Evolutionary conservation across 805 yeast genomes (phyloP).

Genomic region (Wickerhamiella shivajii): DNA sequence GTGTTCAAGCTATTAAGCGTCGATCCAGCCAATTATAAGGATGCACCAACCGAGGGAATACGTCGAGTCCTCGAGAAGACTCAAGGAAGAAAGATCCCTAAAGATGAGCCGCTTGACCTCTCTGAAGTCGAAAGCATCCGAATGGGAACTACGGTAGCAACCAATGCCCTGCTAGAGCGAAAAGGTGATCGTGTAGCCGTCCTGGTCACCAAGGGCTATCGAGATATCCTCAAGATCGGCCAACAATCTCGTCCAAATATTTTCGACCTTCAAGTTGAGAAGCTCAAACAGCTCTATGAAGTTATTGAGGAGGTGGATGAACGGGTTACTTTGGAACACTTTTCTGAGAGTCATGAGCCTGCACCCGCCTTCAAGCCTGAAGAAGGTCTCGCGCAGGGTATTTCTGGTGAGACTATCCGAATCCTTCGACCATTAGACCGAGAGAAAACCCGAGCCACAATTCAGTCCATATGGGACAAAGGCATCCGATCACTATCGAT

Average conservation of each 20-base stretch:
- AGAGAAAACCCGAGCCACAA: conserved; percentile 28
- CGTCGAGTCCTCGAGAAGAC: conserved; percentile 56
- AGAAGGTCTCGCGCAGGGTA: conserved; percentile 33
- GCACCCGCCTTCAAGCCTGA: conserved; percentile 15
- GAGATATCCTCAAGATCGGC: conserved; percentile 70
- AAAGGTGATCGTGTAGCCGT: conserved; percentile 84
- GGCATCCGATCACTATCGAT: conserved; percentile 63
- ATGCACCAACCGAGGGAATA: conserved; percentile 89
- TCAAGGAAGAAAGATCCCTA: conserved; percentile 39
- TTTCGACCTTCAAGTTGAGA: conserved; percentile 64
- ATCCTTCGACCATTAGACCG: conserved; percentile 39
- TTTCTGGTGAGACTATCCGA: conserved; percentile 54
- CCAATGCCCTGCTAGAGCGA: conserved; percentile 84
- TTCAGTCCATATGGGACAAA: conserved; percentile 33
- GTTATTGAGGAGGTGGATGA: conserved; percentile 77
- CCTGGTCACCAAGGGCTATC: conserved; percentile 77
- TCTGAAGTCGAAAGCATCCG: conserved; percentile 47
- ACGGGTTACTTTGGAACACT: conserved; percentile 72
- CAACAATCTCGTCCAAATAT: conserved; percentile 86
- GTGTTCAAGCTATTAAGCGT: conserved; percentile 73
- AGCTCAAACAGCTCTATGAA: conserved; percentile 58
- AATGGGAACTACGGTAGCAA: conserved; percentile 93
- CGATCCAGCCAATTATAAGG: conserved; percentile 74
- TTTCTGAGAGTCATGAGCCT: conserved; percentile 52
- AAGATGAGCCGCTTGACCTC: conserved; percentile 41